Base-by-base conservation (phyloP, 345 rosid species). In the Cardamine occulta region DNA sequence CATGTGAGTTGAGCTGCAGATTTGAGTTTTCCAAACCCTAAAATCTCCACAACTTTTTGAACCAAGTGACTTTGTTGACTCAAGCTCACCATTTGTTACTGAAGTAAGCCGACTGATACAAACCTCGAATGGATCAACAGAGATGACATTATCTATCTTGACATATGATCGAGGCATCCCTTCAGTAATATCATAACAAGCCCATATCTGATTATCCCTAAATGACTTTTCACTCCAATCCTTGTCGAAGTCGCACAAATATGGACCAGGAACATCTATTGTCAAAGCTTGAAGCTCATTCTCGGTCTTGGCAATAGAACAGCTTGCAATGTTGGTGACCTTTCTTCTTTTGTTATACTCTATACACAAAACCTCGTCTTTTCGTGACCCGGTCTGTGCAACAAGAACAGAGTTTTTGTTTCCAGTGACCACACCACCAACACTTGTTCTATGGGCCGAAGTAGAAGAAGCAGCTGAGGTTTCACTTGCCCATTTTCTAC, bases 141-240 rank as follows among this genome's bases (percentile, higher is more conserved):
- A 90, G 48, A 90, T 74, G n/a, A 88, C 84, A 29, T 76, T 74
- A 8, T 85, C 80, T 69, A 90, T 82, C 80, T 85, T 66, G 63
- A 88, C 90, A 81, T 87, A 90, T 47, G 81, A 82, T 56, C 93
- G 83, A 31, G 93, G 96, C 96, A 90, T 85, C 31, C 88, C 93
- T 77, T 90, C 93, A 63, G 80, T 68, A 26, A 73, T 82, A 72
- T 89, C 90, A 55, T 90, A 90, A 29, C 81, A 85, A 74, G 93
- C 89, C 93, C 93, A 90, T n/a, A 90, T 66, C 76, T 88, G 88
- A 70, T 80, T 78, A n/a, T 81, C 86, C 11, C 49, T 79, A 57
- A 90, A 87, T 7, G 87, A 84, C 35, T 63, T 82, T 72, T 88
- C 93, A 12, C 80, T 74, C 68, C 93, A 75, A 47, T 85, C 88